Percentiles rank a stretch among this genome's conserved stretches.
Conservation (phyloP, 1,139 yeast genomes). For the Meyerozyma smithsonii region DNA sequence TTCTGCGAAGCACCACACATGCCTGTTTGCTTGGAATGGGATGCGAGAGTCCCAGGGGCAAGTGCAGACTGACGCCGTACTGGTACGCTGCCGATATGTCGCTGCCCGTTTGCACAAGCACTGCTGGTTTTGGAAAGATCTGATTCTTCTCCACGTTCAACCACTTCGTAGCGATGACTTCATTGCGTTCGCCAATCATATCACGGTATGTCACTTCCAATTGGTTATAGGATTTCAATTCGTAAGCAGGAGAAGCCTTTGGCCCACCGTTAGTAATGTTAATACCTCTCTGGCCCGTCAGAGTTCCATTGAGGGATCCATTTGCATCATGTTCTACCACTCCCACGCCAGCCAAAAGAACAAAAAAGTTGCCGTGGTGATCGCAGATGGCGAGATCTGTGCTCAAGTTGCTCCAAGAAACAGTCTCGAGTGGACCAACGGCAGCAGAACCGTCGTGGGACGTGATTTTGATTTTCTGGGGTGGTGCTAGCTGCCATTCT, state of each 20-base stretch:
- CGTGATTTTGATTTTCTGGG: slow-evolving; percentile 35
- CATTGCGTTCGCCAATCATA: slow-evolving; percentile 19
- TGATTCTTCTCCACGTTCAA: slow-evolving; percentile 62
- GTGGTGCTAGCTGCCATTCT: slow-evolving; percentile 60
- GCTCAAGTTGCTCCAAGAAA: slow-evolving; percentile 48
- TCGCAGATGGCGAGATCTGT: slow-evolving; percentile 53
- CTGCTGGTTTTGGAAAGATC: slow-evolving; percentile 50
- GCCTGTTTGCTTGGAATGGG: slow-evolving; percentile 71
- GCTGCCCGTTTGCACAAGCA: slow-evolving; percentile 18
- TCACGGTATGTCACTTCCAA: slow-evolving; percentile 44
- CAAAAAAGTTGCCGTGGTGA: slow-evolving; percentile 45
- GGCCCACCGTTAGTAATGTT: neutral
- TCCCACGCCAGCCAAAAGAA: slow-evolving; percentile 44
- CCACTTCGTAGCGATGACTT: slow-evolving; percentile 61
- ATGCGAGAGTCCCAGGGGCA: slow-evolving; percentile 61
- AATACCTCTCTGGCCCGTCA: slow-evolving; percentile 4
- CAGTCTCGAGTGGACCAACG: slow-evolving; percentile 25
- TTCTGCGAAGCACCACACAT: slow-evolving; percentile 58
- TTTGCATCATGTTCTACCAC: slow-evolving; percentile 17
- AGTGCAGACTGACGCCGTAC: slow-evolving; percentile 56
- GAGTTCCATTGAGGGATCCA: slow-evolving; percentile 6
- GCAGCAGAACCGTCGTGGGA: slow-evolving; percentile 30
- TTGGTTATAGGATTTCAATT: slow-evolving; percentile 43
- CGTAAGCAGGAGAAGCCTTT: slow-evolving; percentile 30
- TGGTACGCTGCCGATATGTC: slow-evolving; percentile 26